phyloP scores from a whole-genome alignment of 139 green algal genomes.

The Eudorina sp. region DNA sequence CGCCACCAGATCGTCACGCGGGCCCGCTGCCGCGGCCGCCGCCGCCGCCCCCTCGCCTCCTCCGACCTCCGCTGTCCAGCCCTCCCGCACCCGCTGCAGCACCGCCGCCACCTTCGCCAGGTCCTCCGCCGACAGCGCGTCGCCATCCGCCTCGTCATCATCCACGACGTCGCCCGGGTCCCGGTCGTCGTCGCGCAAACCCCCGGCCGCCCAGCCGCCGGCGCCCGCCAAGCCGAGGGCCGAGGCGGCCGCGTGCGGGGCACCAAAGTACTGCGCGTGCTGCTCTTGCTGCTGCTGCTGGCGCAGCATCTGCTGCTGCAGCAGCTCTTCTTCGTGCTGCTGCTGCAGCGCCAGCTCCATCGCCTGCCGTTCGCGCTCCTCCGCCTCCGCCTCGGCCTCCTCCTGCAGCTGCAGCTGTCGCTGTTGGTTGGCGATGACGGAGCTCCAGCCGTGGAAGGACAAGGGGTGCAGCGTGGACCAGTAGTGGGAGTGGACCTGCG shows the following conservation, averaged over 20 bases:
- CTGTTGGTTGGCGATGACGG: constrained; percentile 40
- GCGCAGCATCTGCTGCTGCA: background rate
- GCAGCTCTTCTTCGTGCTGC: background rate
- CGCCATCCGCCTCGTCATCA: background rate
- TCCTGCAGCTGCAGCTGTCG: background rate
- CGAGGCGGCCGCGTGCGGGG: background rate
- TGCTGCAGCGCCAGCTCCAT: background rate
- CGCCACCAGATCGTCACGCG: background rate
- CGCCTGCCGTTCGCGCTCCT: background rate
- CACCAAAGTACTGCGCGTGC: background rate
- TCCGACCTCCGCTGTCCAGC: background rate
- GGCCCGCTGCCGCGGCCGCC: no score
- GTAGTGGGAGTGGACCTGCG: constrained; percentile 52
- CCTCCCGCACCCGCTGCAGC: background rate
- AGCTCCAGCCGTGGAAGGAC: constrained; percentile 53
- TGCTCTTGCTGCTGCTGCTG: background rate
- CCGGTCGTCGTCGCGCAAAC: background rate
- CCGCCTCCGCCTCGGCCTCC: background rate
- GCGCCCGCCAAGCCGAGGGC: background rate
- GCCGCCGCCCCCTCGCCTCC: background rate
- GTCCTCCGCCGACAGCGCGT: background rate
- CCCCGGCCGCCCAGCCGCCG: background rate
- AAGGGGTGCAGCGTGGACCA: constrained; percentile 43
- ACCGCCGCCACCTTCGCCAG: background rate
- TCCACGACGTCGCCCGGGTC: background rate